Evolutionary conservation across 2,329 filamentous ascomycete genomes (phyloP).

Genomic region (Penicillium palitans): DNA sequence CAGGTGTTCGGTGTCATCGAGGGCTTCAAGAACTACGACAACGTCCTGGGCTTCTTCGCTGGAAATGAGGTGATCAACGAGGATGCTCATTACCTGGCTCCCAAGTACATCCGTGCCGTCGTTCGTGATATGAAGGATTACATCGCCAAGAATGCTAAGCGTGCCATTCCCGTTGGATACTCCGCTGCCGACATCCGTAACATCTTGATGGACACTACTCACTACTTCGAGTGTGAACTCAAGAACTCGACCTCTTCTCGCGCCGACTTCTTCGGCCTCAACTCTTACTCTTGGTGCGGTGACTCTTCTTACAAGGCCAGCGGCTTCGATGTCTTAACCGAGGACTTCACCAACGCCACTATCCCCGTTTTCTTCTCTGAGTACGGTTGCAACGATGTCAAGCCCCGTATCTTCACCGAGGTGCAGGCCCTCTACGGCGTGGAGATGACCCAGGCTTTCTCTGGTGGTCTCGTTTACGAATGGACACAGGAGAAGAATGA

Average conservation of each 20-base stretch:
- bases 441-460: slow-evolving; percentile 60
- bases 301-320: slow-evolving; percentile 55
- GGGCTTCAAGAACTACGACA: slow-evolving; percentile 66
- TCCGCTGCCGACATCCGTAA: slow-evolving; percentile 64
- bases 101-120: slow-evolving; percentile 62
- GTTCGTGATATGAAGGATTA: slow-evolving; percentile 69
- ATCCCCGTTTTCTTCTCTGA: slow-evolving; percentile 68
- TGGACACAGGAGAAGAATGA: slow-evolving; percentile 51
- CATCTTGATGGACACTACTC: slow-evolving; percentile 61
- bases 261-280: slow-evolving; percentile 66
- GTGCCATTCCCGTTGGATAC: slow-evolving; percentile 66
- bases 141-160: slow-evolving; percentile 58
- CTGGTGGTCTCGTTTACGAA: slow-evolving; percentile 58
- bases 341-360: slow-evolving; percentile 59
- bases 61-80: slow-evolving; percentile 70
- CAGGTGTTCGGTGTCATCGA: slow-evolving; percentile 65
- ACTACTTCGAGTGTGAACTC: slow-evolving; percentile 61
- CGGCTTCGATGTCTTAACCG: slow-evolving; percentile 58
- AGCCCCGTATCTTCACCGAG: slow-evolving; percentile 60
- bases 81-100: slow-evolving; percentile 54
- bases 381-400: slow-evolving; percentile 63
- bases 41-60: slow-evolving; percentile 66
- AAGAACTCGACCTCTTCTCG: slow-evolving; percentile 52
- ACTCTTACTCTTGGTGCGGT: slow-evolving; percentile 70
- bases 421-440: slow-evolving; percentile 60